Evolutionary conservation across 768 basidiomycete genomes (phyloP), one percentile per base, ranked within the genome.

Genomic region (Mycena alexandri): DNA sequence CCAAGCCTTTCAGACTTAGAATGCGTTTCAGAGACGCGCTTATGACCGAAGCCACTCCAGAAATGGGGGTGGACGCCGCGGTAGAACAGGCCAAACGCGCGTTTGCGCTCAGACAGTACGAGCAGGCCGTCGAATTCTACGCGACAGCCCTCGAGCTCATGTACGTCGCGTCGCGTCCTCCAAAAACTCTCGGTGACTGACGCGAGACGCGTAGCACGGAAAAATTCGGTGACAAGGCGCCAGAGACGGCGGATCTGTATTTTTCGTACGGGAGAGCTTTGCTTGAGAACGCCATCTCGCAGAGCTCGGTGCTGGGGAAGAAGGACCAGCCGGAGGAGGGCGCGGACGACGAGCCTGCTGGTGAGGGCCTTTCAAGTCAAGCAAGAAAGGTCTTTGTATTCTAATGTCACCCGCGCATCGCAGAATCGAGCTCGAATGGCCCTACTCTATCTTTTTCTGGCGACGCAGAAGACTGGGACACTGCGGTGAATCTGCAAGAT

Each of bases 231-330:
- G 96, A 99, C 54, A 85, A 95, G 74, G 88, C 92, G 24, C 90
- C 92, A 0, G 90, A 93, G 74, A 90, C 86, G 59, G 97, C 95
- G 10, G 95, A 98, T 74, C 76, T 97, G 22, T 93, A 98, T 67
- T 91, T 97, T 65, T 84, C 87, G 5, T 99, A 99, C 75, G 98
- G 98, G 16, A 95, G 93, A 77, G 95, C 98, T 5, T 80, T 99
- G 46, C 85, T 98, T 61, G 95, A 96, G 81, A 95, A 97, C 74
- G 97, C 96, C 7, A 93, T 98, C 65, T 79, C 88, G 5, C 92
- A 95, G 74, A 91, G 82, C 63, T 88, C 90, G 0, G 97, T 98
- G n/a, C 80, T 99, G 63, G 96, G 95, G 1, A 95, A 95, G 75
- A 95, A 95, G 75, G 94, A 95, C 43, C 91, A 93, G 71, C 81